phyloP scores from a whole-genome alignment of 305 asterid species.

The Ilex paraguariensis region DNA sequence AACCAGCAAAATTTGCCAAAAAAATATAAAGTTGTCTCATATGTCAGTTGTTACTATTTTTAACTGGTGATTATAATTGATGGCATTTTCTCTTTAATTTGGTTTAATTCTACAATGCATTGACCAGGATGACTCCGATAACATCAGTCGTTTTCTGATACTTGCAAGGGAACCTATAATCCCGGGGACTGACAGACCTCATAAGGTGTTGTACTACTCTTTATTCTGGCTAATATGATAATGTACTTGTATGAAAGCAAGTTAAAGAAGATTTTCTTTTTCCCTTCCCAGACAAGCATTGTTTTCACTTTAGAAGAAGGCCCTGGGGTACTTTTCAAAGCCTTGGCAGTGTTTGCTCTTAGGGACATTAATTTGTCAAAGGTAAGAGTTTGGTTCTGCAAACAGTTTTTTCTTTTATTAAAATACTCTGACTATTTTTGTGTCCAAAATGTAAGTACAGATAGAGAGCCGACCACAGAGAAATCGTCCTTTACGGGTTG shows the following conservation, averaged over 20 bases:
- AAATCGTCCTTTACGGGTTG: conserved; percentile 25
- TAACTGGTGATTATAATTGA: too few relatives aligned
- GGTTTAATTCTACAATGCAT: too few relatives aligned
- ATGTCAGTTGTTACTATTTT: too few relatives aligned
- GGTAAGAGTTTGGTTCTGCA: conserved; percentile 7
- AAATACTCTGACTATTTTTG: neutral
- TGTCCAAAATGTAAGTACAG: conserved; percentile 8
- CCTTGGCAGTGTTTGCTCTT: conserved; percentile 30
- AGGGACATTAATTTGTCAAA: conserved; percentile 26
- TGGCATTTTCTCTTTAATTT: too few relatives aligned
- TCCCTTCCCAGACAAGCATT: conserved; percentile 26
- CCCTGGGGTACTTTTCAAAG: conserved; percentile 30
- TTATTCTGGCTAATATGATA: neutral
- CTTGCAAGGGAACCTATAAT: conserved; percentile 35
- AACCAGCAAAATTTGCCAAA: too few relatives aligned
- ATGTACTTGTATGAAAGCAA: neutral
- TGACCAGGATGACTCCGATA: conserved; percentile 23
- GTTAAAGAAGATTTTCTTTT: neutral
- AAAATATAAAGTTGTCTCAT: too few relatives aligned
- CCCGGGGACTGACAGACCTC: conserved; percentile 23
- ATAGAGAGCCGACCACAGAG: conserved; percentile 35
- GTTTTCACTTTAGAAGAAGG: conserved; percentile 31
- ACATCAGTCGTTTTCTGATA: conserved; percentile 25
- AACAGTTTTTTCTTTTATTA: neutral
- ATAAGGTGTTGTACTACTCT: conserved; percentile 14